These are phyloP conservation scores for Candolleomyces eurysporus DNA, from an alignment of 768 basidiomycete genomes.

Conservation along the genomic window DNA sequence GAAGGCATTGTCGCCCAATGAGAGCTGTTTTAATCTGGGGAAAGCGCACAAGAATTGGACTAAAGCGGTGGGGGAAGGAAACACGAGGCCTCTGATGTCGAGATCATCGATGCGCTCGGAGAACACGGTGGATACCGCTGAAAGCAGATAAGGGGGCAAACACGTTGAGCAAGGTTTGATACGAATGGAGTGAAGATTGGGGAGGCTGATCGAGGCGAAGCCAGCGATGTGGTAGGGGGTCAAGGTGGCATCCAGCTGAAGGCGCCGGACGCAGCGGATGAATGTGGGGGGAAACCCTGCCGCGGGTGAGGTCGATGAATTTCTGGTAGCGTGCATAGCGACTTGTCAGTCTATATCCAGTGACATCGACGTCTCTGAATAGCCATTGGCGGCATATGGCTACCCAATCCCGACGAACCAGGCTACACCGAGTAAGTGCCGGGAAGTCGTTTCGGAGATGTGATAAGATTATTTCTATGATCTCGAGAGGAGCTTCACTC, in stretches of 20 bases:
- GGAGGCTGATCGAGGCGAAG: background rate
- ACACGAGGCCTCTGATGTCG: background rate
- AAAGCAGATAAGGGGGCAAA: background rate
- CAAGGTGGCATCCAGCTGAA: background rate
- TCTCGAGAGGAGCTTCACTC: background rate
- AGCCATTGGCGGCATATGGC: background rate
- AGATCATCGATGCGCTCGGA: background rate
- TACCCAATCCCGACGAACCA: background rate
- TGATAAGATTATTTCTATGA: background rate
- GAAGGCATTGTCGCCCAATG: background rate
- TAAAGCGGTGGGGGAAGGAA: background rate
- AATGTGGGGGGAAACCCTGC: background rate
- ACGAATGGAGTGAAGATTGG: background rate
- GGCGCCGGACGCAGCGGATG: background rate
- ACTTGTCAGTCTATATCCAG: background rate
- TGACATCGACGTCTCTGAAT: background rate
- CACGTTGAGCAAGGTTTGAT: background rate
- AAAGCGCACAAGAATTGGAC: background rate
- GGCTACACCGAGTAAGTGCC: background rate
- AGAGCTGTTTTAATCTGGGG: background rate
- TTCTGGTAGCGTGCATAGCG: background rate
- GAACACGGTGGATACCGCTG: background rate
- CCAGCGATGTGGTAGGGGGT: background rate
- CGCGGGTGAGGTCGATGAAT: background rate
- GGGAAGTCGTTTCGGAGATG: background rate